Evolutionary conservation across 345 rosid genomes (phyloP).

Genomic region (Salix viminalis): DNA sequence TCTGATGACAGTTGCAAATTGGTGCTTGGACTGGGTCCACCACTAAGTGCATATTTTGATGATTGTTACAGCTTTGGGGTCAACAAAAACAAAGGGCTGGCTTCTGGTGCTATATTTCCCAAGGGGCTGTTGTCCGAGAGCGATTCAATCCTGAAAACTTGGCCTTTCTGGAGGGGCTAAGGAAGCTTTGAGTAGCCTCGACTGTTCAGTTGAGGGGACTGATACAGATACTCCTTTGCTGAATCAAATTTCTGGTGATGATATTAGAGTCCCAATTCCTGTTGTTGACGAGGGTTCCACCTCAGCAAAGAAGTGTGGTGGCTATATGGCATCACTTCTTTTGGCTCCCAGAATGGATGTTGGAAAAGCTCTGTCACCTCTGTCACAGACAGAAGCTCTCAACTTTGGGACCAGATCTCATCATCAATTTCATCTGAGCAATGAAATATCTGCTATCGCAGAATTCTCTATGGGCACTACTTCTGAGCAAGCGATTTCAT

Average conservation of each 20-base stretch:
- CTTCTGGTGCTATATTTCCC: conserved; percentile 17
- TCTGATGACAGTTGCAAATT: conserved; percentile 75
- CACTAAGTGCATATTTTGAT: conserved; percentile 48
- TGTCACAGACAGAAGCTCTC: conserved; percentile 32
- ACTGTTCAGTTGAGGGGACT: conserved; percentile 45
- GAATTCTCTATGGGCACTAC: conserved; percentile 48
- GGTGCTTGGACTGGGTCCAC: conserved; percentile 92
- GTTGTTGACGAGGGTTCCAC: conserved; percentile 90
- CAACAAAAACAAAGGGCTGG: conserved; percentile 40
- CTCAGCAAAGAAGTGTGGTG: conserved; percentile 87
- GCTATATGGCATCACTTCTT: conserved; percentile 82
- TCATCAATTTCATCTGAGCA: conserved; percentile 39
- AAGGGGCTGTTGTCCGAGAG: conserved; percentile 43
- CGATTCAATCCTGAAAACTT: conserved; percentile 62
- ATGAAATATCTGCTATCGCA: conserved; percentile 47
- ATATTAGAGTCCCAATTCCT: conserved; percentile 40
- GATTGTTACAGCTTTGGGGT: conserved; percentile 32
- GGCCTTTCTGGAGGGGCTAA: conserved; percentile 61
- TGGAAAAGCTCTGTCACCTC: conserved; percentile 28
- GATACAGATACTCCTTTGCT: conserved; percentile 24
- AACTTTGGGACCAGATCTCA: conserved; percentile 37
- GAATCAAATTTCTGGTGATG: conserved; percentile 28
- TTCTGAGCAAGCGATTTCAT: conserved; percentile 54
- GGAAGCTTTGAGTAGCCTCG: conserved; percentile 40
- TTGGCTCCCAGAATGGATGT: conserved; percentile 53